Base-by-base conservation (phyloP, 2,329 filamentous ascomycete species). In the Calonectria henricotiae region DNA sequence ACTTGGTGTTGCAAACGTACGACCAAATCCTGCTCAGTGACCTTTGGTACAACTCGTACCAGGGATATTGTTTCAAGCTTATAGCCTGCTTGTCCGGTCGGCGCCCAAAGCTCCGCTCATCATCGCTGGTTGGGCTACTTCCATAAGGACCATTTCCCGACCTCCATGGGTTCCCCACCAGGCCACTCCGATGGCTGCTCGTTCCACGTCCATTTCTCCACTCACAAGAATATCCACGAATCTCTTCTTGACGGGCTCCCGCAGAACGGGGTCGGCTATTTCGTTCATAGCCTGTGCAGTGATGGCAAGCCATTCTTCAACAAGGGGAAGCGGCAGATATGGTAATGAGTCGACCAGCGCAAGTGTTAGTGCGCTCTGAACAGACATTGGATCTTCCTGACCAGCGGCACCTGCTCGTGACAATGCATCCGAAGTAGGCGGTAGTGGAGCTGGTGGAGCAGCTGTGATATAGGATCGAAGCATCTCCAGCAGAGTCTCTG, bases 151-250 rank as follows among this genome's bases (percentile, higher is more conserved):
- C 72, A 88, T 78, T 72, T 87, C 88, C 80, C 80, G 89, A 83
- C 83, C 89, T 7, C 88, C 88, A 41, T 82, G 82, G 13, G 86
- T 87, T 12, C 91, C 93, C 95, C 95, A 98, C 95, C 95, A 98
- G 2, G 90, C 89, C 20, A 97, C 93, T 60, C 92, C 94, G 37
- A 93, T 87, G 46, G 92, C 90, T 7, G 94, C 92, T 70, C 94
- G 88, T 79, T 97, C 93, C 27, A 97, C 92, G 81, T 98, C 95
- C 90, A 98, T 93, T 83, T 97, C 94, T 4, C 94, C 94, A 75
- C 89, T 91, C 46, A 91, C 91, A 11, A 98, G 83, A 3, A 94
- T 88, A 68, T 96, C 91, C 91, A 93, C 95, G 80, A 97, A 93
- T 61, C 94, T 86, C 72, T 90, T 87, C 78, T 91, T 90, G 43